Base-by-base conservation (phyloP, 306 rosid species). In the Corylus americana region DNA sequence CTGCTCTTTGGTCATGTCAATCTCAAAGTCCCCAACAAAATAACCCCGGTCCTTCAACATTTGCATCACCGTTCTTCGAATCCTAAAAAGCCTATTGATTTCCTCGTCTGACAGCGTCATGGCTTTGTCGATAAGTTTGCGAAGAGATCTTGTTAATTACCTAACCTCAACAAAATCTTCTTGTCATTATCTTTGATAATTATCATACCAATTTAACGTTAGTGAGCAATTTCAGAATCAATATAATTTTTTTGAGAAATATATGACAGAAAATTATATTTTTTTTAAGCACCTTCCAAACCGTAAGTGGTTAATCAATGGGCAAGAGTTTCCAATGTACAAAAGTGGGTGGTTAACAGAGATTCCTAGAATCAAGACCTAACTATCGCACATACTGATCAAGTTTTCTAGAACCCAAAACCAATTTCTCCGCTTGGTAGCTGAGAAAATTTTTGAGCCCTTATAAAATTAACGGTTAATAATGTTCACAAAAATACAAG, bases 101-200 rank as follows among this genome's bases (percentile, higher is more conserved):
- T 92, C 94, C 0, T 89, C 96, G 11, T 92, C 98, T 0, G 90
- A 20, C 0, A 85, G 49, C 61, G 73, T 93, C 97, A 94, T 94
- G 72, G 59, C 81, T 57, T 75, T 29, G 14, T 53, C 59, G 8
- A 31, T n/a, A 35, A 9, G 17, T 35, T 51, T 74, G 29, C 6
- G 20, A 39, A 35, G 22, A 17, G 12, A 64, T 22, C 22, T 64
- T 31, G 31, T 64, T 2, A 59, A 14, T 35, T 64, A 64, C 45
- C n/a, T 13, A 64, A 20, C 37, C 31, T 59, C 35, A 27, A 59
- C 66, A 59, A 59, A 59, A 59, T 17, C 25, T 17, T 55, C 53
- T 49, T 49, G 4, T 11, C 53, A 49, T 10, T 49, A 55, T 11
- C 20, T 18, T 55, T n/a, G 10, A 7, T 7, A 55, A 18, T 49